Evolutionary conservation across 148 eudicot genomes (phyloP).

Genomic region (Selenicereus undatus): DNA sequence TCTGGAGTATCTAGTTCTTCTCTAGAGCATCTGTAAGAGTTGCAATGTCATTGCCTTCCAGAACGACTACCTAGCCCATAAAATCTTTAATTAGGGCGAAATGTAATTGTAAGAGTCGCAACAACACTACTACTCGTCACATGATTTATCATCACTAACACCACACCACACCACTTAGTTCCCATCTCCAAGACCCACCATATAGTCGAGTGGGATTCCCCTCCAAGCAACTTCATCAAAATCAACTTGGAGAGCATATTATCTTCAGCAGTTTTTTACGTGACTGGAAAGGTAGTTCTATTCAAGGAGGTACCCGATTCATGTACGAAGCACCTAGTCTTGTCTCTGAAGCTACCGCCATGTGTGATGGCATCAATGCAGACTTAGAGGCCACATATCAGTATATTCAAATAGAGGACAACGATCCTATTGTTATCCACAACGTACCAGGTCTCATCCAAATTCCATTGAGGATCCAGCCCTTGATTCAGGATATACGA

Average conservation of each 20-base stretch:
- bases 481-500: no score
- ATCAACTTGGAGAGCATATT: background rate
- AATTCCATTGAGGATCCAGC: background rate
- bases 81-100: no score
- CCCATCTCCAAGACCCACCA: no score
- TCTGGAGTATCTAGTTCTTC: no score
- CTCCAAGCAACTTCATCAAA: background rate
- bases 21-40: no score
- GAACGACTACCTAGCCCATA: no score
- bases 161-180: no score
- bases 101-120: no score
- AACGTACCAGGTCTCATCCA: background rate
- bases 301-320: background rate
- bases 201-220: background rate
- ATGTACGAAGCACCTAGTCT: background rate
- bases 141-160: no score
- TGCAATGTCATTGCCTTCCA: no score
- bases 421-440: background rate
- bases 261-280: background rate
- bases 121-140: no score
- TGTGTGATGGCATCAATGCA: background rate
- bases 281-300: background rate
- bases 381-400: background rate
- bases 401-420: background rate
- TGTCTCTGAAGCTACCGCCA: background rate